Percentiles rank a stretch among this genome's conserved stretches.
These are phyloP conservation scores for Mortierella sp. DNA, from an alignment of 371 early-diverging fungal species.

Conservation along the genomic window DNA sequence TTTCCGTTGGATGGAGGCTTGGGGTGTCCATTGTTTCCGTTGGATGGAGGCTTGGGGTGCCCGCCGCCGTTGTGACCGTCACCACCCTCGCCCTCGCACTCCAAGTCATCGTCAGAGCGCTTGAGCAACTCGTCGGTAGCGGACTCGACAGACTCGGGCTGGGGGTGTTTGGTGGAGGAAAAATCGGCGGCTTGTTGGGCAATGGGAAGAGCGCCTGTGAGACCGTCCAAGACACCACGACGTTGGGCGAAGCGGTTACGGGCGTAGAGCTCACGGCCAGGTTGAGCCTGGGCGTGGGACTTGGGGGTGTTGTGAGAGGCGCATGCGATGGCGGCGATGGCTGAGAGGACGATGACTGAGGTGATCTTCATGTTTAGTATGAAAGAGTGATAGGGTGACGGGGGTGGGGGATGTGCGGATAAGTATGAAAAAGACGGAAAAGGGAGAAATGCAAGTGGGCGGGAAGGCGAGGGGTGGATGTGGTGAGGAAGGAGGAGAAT, in stretches of 20 bases:
- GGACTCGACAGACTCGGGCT: background rate
- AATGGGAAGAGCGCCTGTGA: background rate
- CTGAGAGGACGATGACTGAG: slow-evolving; percentile 8
- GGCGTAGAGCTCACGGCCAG: background rate
- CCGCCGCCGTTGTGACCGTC: background rate
- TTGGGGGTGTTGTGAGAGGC: background rate
- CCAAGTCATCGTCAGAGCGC: background rate
- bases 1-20: background rate
- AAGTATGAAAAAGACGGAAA: background rate
- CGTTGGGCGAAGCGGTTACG: background rate
- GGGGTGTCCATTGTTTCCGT: background rate
- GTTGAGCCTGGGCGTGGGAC: background rate
- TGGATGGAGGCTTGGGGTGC: background rate
- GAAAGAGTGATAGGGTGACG: background rate
- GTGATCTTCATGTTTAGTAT: slow-evolving; percentile 1
- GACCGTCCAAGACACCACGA: background rate
- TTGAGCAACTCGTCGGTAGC: background rate
- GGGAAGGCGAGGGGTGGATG: background rate
- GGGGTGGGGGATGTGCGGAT: background rate
- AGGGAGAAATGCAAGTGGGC: background rate
- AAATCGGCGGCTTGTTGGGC: background rate
- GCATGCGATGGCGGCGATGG: background rate
- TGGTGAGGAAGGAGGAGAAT: background rate
- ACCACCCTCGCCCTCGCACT: background rate
- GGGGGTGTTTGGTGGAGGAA: background rate